Evolutionary conservation across 2,329 filamentous ascomycete species (phyloP).

Genomic region (Botryotinia convoluta): DNA sequence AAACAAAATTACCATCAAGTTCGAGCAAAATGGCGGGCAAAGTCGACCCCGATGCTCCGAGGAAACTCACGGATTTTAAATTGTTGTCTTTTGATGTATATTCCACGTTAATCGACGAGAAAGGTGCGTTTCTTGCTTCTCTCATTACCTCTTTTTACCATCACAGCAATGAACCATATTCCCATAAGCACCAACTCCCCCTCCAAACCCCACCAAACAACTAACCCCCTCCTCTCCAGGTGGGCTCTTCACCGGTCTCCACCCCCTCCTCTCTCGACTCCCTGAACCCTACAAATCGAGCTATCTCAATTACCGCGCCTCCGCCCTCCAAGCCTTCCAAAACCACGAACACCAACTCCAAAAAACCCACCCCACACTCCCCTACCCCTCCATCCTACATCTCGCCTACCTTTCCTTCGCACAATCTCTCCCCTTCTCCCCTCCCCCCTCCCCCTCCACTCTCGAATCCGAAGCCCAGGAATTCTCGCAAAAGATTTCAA

Average conservation of each 20-base stretch:
- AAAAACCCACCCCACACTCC: constrained; percentile 41
- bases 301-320: constrained; percentile 7
- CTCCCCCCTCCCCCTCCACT: constrained; percentile 32
- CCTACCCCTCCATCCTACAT: background rate
- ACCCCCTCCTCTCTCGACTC: constrained; percentile 21
- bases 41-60: constrained; percentile 16
- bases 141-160: background rate
- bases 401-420: background rate
- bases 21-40: constrained; percentile 10
- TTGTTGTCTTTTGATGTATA: constrained; percentile 27
- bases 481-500: background rate
- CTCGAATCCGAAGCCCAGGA: background rate
- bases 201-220: background rate
- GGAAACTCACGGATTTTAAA: constrained; percentile 25
- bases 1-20: background rate
- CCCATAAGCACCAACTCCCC: background rate
- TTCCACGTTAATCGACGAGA: constrained; percentile 25
- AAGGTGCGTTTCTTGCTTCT: background rate
- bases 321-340: constrained; percentile 21
- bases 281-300: background rate
- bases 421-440: constrained; percentile 45
- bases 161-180: background rate
- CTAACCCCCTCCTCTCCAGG: background rate
- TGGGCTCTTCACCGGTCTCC: constrained; percentile 22
- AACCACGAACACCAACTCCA: constrained; percentile 39